A percentile compares a stretch with the other conserved stretches of the same genome.
These are phyloP conservation scores for Mycena floridula DNA, from an alignment of 768 basidiomycete genomes.

Conservation along the genomic window DNA sequence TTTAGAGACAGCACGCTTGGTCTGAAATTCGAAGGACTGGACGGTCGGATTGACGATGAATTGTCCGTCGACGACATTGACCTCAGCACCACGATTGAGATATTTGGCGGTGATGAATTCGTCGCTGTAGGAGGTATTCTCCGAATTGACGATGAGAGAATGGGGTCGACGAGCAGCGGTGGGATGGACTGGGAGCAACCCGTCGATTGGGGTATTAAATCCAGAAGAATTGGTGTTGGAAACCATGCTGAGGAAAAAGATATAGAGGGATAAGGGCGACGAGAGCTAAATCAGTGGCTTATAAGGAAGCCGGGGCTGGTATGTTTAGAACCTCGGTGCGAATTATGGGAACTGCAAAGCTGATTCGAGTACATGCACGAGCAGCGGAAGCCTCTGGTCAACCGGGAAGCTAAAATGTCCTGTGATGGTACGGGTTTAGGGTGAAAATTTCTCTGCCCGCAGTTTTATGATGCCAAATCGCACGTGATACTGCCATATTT, in stretches of 20 bases:
- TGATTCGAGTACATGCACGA: slow-evolving; percentile 93
- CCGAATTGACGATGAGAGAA: slow-evolving; percentile 74
- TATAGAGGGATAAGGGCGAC: slow-evolving; percentile 22
- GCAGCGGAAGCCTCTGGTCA: not conserved
- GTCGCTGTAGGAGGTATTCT: slow-evolving; percentile 75
- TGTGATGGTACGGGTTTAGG: not conserved
- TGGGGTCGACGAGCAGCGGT: slow-evolving; percentile 76
- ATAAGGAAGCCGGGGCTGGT: slow-evolving; percentile 63
- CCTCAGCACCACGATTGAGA: slow-evolving; percentile 71
- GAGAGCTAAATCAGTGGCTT: slow-evolving; percentile 33
- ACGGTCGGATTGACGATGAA: slow-evolving; percentile 75
- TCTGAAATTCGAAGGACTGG: slow-evolving; percentile 87
- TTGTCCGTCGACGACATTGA: slow-evolving; percentile 65
- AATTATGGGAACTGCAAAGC: slow-evolving; percentile 84
- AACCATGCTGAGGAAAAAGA: slow-evolving; percentile 38
- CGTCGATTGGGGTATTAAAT: slow-evolving; percentile 65
- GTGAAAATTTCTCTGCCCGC: too few species aligned
- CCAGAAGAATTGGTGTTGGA: slow-evolving; percentile 49
- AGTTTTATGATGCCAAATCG: too few species aligned
- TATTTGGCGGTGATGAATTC: slow-evolving; percentile 81
- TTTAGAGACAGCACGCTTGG: slow-evolving; percentile 76
- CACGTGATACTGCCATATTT: too few species aligned
- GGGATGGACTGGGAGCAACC: slow-evolving; percentile 73
- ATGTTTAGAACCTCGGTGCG: slow-evolving; percentile 84
- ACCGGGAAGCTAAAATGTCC: not conserved